phyloP scores from a whole-genome alignment of 306 rosid species.

The Vigna angularis region DNA sequence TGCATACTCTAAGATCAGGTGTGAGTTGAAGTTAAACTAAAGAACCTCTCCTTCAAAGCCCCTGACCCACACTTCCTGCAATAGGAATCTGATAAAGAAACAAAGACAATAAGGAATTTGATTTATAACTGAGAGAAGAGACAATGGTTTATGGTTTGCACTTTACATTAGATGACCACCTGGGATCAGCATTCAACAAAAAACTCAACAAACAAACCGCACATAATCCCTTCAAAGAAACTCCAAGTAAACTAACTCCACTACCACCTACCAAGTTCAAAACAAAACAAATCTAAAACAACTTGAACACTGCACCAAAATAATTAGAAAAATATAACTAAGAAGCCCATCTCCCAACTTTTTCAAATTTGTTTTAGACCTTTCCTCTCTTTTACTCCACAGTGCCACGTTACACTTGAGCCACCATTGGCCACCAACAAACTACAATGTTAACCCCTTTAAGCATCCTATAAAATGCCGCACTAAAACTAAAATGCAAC shows the following conservation, averaged over 20 bases:
- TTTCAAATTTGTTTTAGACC: slow-evolving; percentile 18
- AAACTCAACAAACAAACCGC: slow-evolving; percentile 67
- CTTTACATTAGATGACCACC: slow-evolving; percentile 45
- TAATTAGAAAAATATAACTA: slow-evolving; percentile 41
- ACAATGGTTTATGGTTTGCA: slow-evolving; percentile 27
- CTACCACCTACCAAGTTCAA: slow-evolving; percentile 83
- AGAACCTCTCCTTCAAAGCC: slow-evolving; percentile 48
- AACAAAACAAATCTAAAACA: not conserved
- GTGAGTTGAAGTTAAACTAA: slow-evolving; percentile 40
- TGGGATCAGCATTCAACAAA: slow-evolving; percentile 57
- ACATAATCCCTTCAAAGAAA: slow-evolving; percentile 88
- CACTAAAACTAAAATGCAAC: slow-evolving; percentile 40
- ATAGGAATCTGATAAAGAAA: slow-evolving; percentile 55
- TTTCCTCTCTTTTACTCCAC: slow-evolving; percentile 60
- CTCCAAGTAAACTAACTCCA: slow-evolving; percentile 87
- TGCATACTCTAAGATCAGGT: slow-evolving; percentile 63
- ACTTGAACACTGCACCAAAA: slow-evolving; percentile 43
- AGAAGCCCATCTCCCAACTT: slow-evolving; percentile 40
- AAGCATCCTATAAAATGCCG: slow-evolving; percentile 26
- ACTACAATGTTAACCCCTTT: slow-evolving; percentile 44
- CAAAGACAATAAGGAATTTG: slow-evolving; percentile 55
- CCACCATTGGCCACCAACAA: slow-evolving; percentile 44
- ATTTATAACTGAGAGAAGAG: slow-evolving; percentile 51
- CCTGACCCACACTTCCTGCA: slow-evolving; percentile 74
- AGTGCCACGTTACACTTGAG: slow-evolving; percentile 44